Evolutionary conservation across 2,329 filamentous ascomycete species (phyloP), one percentile per base, ranked within the genome.

Genomic region (Penicillium occitanis): DNA sequence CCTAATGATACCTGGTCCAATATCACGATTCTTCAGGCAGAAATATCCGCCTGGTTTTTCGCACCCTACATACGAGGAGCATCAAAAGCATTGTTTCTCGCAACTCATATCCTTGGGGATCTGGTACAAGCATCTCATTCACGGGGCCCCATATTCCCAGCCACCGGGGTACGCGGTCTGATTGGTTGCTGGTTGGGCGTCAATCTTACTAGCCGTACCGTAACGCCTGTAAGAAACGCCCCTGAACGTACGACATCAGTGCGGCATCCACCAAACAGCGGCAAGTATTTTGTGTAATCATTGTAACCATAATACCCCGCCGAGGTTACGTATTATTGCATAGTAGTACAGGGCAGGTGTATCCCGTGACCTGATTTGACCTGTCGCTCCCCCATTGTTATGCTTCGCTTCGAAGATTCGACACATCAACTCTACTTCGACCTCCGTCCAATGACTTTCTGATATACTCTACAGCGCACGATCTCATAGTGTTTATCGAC

Each of bases 321-420:
- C 53, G 33, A 25, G 33, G 53, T 22, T 37, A 25, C 25, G 25
- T 25, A 22, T 57, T 3, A 35, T 22, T 13, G 30, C 30, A 19
- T 25, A 25, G 2, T 25, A 25, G 25, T 35, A 53, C 28, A 37
- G 30, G 13, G n/a, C 30, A 37, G 22, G 51, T 40, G 10, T 57
- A 25, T 42, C 61, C 61, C 61, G 61, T 63, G 61, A 63, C 35
- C 35, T 22, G 30, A 40, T 57, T 57, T 40, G 53, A 37, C 28
- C 50, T 53, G 50, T 53, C 28, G 33, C 28, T 53, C 50, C 48
- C 48, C 22, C 7, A 11, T 13, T 55, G 30, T 57, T 14, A 22
- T 57, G 30, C 17, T 17, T 37, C 30, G 30, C 51, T 25, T 57
- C 30, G 19, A 1, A 19, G 19, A 19, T 19, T 19, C 19, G 30